phyloP scores from a whole-genome alignment of 768 basidiomycete genomes.

The Lactarius psammicola region DNA sequence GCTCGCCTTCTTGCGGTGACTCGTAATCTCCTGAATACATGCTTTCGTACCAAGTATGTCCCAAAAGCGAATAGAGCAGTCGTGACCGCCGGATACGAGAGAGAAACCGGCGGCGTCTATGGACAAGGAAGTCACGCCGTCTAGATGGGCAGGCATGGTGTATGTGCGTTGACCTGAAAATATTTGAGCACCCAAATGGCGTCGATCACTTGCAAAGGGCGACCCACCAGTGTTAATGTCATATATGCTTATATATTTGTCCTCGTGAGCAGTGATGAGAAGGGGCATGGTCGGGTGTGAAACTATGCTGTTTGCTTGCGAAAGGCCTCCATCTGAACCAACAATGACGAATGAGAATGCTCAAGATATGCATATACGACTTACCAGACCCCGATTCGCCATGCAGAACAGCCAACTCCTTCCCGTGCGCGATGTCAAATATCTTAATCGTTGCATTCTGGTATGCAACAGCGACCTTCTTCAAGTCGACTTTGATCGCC shows the following conservation, averaged over 20 bases:
- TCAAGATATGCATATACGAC: neutral
- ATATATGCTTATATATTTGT: conserved; percentile 89
- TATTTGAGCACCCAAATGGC: neutral
- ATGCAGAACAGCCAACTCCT: conserved; percentile 61
- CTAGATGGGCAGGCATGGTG: conserved; percentile 87
- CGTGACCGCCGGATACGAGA: conserved; percentile 87
- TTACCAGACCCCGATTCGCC: conserved; percentile 23
- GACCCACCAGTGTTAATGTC: conserved; percentile 75
- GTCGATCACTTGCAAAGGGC: neutral
- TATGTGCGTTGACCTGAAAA: conserved; percentile 76
- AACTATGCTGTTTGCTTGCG: conserved; percentile 81
- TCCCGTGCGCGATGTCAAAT: conserved; percentile 87
- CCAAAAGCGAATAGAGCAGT: conserved; percentile 95
- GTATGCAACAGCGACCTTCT: conserved; percentile 88
- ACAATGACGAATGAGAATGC: neutral
- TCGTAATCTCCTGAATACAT: conserved; percentile 86
- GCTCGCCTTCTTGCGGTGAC: conserved; percentile 83
- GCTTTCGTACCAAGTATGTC: conserved; percentile 76
- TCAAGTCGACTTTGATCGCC: conserved; percentile 77
- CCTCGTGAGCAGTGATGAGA: conserved; percentile 89
- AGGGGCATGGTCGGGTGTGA: conserved; percentile 90
- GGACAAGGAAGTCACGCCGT: conserved; percentile 87
- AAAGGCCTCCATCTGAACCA: conserved; percentile 64
- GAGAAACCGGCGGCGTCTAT: conserved; percentile 86
- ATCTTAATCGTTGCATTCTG: conserved; percentile 87